phyloP scores from a whole-genome alignment of 306 rosid species.

The Psophocarpus tetragonolobus region DNA sequence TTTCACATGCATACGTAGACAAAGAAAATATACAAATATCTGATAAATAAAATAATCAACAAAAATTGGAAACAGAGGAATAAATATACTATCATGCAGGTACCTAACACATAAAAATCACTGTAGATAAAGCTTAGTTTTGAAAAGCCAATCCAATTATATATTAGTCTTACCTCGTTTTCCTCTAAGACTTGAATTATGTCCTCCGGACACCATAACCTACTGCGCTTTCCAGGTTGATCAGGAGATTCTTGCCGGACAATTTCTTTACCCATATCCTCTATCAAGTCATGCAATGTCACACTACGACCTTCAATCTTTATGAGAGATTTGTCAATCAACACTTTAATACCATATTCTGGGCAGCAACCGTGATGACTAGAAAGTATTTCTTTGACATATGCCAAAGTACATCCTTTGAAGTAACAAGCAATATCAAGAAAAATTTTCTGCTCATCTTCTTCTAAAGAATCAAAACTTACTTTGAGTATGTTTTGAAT shows the following conservation, averaged over 20 bases:
- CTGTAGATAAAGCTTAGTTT: background rate
- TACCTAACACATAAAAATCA: background rate
- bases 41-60: too few relatives aligned
- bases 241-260: background rate
- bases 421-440: slow-evolving; percentile 31
- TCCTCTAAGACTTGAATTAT: background rate
- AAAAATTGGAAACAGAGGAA: too few relatives aligned
- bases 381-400: background rate
- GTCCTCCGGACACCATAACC: slow-evolving; percentile 8
- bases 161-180: background rate
- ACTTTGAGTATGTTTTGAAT: background rate
- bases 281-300: background rate
- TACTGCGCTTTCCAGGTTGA: slow-evolving; percentile 17
- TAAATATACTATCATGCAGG: background rate
- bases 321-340: slow-evolving; percentile 32
- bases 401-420: background rate
- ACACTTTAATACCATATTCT: background rate
- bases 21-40: too few relatives aligned
- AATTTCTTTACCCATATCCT: slow-evolving; percentile 5
- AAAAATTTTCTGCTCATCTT: background rate
- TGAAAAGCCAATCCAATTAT: background rate
- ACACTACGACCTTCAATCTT: background rate
- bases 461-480: background rate
- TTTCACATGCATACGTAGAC: too few relatives aligned
- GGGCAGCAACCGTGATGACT: background rate